Percentiles rank a stretch among this genome's conserved stretches.
Evolutionary conservation across 1,139 yeast genomes (phyloP).

Genomic region (Diutina mesorugosa): DNA sequence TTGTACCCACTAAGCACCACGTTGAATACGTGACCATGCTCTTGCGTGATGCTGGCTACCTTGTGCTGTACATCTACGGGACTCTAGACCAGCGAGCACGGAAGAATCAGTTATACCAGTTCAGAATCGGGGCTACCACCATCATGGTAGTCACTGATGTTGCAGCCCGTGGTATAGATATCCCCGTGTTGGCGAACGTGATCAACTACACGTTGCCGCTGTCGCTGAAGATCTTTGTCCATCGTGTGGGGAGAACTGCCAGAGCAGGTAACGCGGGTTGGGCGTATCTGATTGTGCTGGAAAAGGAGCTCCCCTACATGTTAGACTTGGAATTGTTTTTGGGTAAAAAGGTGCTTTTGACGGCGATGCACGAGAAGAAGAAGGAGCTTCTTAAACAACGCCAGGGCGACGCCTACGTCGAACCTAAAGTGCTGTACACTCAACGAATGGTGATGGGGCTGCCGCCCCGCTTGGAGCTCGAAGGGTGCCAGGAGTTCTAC

Average conservation of each 20-base stretch:
- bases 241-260: slow-evolving; percentile 10
- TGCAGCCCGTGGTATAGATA: slow-evolving; percentile 90
- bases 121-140: slow-evolving; percentile 33
- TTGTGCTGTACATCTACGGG: slow-evolving; percentile 64
- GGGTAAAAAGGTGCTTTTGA: slow-evolving; percentile 66
- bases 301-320: slow-evolving; percentile 78
- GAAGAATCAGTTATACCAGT: slow-evolving; percentile 55
- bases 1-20: slow-evolving; percentile 79
- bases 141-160: slow-evolving; percentile 71
- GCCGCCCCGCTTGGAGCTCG: slow-evolving; percentile 61
- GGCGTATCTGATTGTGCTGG: slow-evolving; percentile 87
- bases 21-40: slow-evolving; percentile 66
- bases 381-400: slow-evolving; percentile 35
- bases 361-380: slow-evolving; percentile 56
- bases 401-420: slow-evolving; percentile 24
- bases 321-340: slow-evolving; percentile 84
- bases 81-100: slow-evolving; percentile 57
- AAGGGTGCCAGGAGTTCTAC: slow-evolving; percentile 60
- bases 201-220: slow-evolving; percentile 86
- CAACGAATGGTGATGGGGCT: slow-evolving; percentile 76
- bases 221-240: slow-evolving; percentile 35
- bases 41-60: slow-evolving; percentile 16
- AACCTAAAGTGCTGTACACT: slow-evolving; percentile 57
- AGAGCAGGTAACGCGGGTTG: slow-evolving; percentile 93
- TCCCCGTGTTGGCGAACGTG: slow-evolving; percentile 84